A percentile compares a stretch with the other conserved stretches of the same genome.
Evolutionary conservation across 2,329 filamentous ascomycete species (phyloP).

Genomic region (Talaromyces sp.): DNA sequence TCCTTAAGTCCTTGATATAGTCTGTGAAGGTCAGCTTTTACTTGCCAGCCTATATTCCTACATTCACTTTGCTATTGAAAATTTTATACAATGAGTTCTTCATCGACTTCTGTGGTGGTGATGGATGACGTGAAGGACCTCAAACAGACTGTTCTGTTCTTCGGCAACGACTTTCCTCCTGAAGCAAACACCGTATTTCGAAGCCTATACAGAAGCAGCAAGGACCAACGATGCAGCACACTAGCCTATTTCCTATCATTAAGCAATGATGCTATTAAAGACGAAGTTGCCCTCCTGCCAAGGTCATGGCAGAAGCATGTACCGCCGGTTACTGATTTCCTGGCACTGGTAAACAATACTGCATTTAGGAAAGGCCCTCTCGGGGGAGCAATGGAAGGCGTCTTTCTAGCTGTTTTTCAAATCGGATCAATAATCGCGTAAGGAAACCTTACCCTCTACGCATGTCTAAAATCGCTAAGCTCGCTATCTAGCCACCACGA

Average conservation of each 20-base stretch:
- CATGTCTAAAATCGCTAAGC: not conserved
- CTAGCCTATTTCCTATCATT: not conserved
- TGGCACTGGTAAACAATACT: not conserved
- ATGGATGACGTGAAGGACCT: not conserved
- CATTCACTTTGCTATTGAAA: not conserved
- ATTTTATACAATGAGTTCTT: not conserved
- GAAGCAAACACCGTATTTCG: not conserved
- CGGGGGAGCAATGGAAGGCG: not conserved
- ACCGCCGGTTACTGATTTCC: not conserved
- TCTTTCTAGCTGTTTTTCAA: not conserved
- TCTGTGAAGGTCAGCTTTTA: not conserved
- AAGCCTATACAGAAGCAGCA: not conserved
- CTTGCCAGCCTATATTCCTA: not conserved
- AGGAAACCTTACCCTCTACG: not conserved
- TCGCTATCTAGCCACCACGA: not conserved
- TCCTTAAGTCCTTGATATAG: not conserved
- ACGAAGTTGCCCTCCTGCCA: not conserved
- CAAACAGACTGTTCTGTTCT: not conserved
- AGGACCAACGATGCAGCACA: not conserved
- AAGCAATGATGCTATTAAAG: not conserved
- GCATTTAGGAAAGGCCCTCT: not conserved
- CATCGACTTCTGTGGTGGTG: not conserved
- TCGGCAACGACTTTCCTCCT: not conserved
- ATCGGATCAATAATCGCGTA: not conserved
- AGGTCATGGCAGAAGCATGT: not conserved